Evolutionary conservation across 441 rosid genomes (phyloP).

Genomic region (Pelargonium myrrhifolium): DNA sequence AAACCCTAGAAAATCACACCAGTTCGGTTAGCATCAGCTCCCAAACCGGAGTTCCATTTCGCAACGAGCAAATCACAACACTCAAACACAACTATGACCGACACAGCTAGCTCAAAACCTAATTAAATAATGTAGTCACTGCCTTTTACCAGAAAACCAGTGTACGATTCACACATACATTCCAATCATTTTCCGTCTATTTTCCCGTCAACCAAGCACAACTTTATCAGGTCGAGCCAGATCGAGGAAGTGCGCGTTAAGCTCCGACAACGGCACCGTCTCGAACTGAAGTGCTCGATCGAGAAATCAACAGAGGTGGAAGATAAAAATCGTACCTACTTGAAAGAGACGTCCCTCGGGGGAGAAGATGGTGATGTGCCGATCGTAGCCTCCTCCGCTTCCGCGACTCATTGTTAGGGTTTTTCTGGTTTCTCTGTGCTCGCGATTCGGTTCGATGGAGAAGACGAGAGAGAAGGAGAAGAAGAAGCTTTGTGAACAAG

Average conservation of each 20-base stretch:
- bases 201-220: not conserved
- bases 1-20: too few species aligned
- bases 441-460: not conserved
- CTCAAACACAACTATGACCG: too few species aligned
- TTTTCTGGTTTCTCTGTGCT: not conserved
- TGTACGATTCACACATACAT: not conserved
- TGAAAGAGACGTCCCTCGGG: constrained; percentile 99
- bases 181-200: not conserved
- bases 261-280: not conserved
- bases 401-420: constrained; percentile 72
- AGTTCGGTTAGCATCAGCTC: too few species aligned
- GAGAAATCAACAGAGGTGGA: not conserved
- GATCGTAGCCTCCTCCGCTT: constrained; percentile 96
- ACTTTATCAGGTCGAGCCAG: not conserved
- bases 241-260: not conserved
- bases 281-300: not conserved
- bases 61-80: too few species aligned
- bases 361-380: constrained; percentile 95
- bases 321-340: constrained; percentile 47
- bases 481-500: constrained; percentile 3
- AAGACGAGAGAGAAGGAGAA: not conserved
- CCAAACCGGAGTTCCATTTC: too few species aligned
- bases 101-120: too few species aligned
- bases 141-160: too few species aligned
- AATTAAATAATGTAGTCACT: too few species aligned